Base-by-base conservation (phyloP, 2,329 filamentous ascomycete species). In the Aspergillus bombycis region DNA sequence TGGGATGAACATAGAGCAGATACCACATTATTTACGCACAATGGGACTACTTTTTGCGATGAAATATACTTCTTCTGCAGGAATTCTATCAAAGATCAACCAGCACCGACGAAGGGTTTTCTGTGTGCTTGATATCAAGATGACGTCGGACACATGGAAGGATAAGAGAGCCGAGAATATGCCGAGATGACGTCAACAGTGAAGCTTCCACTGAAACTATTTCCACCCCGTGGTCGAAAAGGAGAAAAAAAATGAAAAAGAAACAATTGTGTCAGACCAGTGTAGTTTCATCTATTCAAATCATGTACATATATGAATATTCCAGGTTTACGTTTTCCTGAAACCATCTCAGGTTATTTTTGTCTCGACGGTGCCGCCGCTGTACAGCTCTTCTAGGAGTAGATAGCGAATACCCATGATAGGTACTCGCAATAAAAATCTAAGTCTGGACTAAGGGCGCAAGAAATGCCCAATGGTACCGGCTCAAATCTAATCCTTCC, bases 101-200 rank as follows among this genome's bases (percentile, higher is more conserved):
- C 10, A 10, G 21, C 26, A 23, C n/a, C n/a, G n/a, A n/a, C n/a
- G n/a, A n/a, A 36, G 7, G 21, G 21, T 1, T 55, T 23, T 9
- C 19, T 30, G 30, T 46, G 23, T 48, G 23, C 9, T 43, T 58
- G 32, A 62, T 21, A 16, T 45, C 5, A 32, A 54, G n/a, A 41
- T 62, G 54, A 62, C 55, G 55, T 53, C 34, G 23, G 30, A 10
- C 12, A n/a, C 21, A 52, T 53, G 43, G 16, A 56, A 46, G 23
- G 30, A 30, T n/a, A 43, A 34, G 54, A 19, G 45, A 26, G 23
- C 72, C 72, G 72, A 74, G 65, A 48, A 43, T 70, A 61, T 3
- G 23, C 72, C 72, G 72, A 66, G 23, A 55, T 70, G 71, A 74
- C 70, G 72, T 74, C 71, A 71, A 52, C 21, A 55, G 23, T 21